These are phyloP conservation scores for grape (Vitis vinifera) DNA, from an alignment of 164 flowering plant genomes.

Conservation along the genomic window ASM3070453v1 NC_081823.1:8979001-8979500, in stretches of 20 bases:
- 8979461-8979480: no score
- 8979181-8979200: slow-evolving; percentile 5
- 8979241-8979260: no score
- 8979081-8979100: slow-evolving; percentile 99
- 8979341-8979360: not conserved
- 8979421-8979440: no score
- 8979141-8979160: slow-evolving; percentile 89
- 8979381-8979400: not conserved
- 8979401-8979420: not conserved
- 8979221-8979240: no score
- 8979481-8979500: no score
- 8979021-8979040: not conserved
- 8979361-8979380: not conserved
- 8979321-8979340: not conserved
- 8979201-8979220: not conserved
- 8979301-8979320: not conserved
- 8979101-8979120: slow-evolving; percentile 97
- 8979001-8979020: not conserved
- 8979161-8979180: slow-evolving; percentile 96
- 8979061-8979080: slow-evolving; percentile 33
- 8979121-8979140: slow-evolving; percentile 97
- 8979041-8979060: not conserved
- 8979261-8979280: not conserved
- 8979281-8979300: not conserved
- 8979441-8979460: no score